These are phyloP conservation scores for Exophiala sp. DNA, from an alignment of 2,329 filamentous ascomycete genomes.

Conservation along the genomic window DNA sequence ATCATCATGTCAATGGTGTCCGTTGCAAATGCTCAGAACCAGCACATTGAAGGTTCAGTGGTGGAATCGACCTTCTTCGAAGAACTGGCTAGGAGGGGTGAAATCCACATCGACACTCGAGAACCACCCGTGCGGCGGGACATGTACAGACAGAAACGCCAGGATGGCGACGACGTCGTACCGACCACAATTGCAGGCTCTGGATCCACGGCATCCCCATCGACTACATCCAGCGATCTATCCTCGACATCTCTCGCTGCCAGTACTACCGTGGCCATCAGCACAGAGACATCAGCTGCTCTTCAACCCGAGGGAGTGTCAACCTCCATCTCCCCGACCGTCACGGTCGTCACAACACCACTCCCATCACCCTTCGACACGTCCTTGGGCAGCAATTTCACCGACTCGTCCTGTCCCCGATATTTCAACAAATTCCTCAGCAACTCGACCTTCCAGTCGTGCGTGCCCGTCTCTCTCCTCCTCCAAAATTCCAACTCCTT, in stretches of 20 bases:
- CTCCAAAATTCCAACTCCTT: slow-evolving; percentile 78
- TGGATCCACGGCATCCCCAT: slow-evolving; percentile 14
- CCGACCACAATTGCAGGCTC: slow-evolving; percentile 8
- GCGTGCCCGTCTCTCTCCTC: slow-evolving; percentile 78
- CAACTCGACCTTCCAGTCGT: slow-evolving; percentile 62
- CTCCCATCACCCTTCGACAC: slow-evolving; percentile 64
- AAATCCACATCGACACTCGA: slow-evolving; percentile 26
- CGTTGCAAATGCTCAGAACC: slow-evolving; percentile 7
- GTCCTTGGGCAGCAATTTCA: slow-evolving; percentile 58
- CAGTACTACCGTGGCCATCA: slow-evolving; percentile 5
- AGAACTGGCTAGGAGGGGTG: slow-evolving; percentile 15
- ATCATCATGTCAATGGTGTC: slow-evolving; percentile 15
- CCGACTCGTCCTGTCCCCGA: slow-evolving; percentile 41
- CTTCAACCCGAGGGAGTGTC: slow-evolving; percentile 15
- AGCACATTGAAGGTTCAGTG: slow-evolving; percentile 9
- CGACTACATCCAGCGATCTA: too few species aligned
- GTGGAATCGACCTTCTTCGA: slow-evolving; percentile 15
- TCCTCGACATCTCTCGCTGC: slow-evolving; percentile 12
- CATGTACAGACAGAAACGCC: slow-evolving; percentile 10
- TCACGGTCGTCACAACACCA: slow-evolving; percentile 30
- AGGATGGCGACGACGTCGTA: slow-evolving; percentile 11
- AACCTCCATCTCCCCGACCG: slow-evolving; percentile 15
- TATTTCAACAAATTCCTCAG: slow-evolving; percentile 63
- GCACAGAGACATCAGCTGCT: slow-evolving; percentile 19
- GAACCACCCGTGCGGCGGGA: slow-evolving; percentile 9